phyloP scores from a whole-genome alignment of 2,329 filamentous ascomycete species.

The Fusarium sp. region DNA sequence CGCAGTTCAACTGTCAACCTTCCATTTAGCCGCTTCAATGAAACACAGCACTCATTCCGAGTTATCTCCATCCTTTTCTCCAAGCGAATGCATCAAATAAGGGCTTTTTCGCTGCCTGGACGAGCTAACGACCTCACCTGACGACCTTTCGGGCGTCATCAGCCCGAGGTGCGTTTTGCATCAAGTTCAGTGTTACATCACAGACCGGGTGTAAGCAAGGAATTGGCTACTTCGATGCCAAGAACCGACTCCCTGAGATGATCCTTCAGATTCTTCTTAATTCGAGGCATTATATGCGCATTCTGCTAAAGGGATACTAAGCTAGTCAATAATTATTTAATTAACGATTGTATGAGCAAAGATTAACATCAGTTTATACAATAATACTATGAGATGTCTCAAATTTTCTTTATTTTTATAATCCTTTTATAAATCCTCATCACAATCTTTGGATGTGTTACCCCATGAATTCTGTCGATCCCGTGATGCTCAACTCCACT shows the following conservation, averaged over 20 bases:
- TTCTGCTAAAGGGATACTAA: no score
- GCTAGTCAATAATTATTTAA: no score
- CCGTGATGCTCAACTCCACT: no score
- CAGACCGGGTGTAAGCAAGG: background rate
- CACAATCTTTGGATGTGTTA: no score
- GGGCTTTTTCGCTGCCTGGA: conserved; percentile 7
- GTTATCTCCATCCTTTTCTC: conserved; percentile 1
- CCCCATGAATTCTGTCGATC: no score
- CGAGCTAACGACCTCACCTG: conserved; percentile 5
- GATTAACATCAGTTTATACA: no score
- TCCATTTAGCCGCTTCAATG: conserved; percentile 20
- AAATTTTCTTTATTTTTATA: no score
- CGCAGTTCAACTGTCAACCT: background rate
- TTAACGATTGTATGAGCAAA: no score
- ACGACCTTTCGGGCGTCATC: background rate
- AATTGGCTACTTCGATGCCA: background rate
- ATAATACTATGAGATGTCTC: no score
- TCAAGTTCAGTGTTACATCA: background rate
- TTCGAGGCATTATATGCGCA: background rate
- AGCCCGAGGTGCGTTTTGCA: conserved; percentile 5
- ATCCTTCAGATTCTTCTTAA: background rate
- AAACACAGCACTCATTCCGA: background rate
- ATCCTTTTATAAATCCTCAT: no score
- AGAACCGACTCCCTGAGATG: background rate
- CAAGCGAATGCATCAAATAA: background rate